These are phyloP conservation scores for Colletotrichum sp. DNA, from an alignment of 2,329 filamentous ascomycete genomes.

Conservation along the genomic window DNA sequence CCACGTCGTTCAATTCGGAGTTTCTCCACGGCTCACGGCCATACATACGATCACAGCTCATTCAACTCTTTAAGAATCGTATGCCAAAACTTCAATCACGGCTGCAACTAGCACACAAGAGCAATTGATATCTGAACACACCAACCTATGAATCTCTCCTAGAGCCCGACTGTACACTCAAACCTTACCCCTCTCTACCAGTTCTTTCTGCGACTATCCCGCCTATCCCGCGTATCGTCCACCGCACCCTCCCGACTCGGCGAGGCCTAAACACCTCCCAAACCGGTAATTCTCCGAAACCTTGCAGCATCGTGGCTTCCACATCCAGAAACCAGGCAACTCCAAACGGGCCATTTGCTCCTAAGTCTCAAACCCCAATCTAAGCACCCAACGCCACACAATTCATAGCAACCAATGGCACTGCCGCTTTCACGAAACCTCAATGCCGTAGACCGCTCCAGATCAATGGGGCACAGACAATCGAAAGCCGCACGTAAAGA, in stretches of 20 bases:
- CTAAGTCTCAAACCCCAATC: not conserved
- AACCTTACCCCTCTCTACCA: not conserved
- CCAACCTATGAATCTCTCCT: not conserved
- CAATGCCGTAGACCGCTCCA: not conserved
- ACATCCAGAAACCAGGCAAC: not conserved
- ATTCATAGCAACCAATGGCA: not conserved
- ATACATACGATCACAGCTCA: not conserved
- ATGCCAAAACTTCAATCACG: not conserved
- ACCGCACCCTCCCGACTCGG: not conserved
- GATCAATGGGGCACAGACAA: not conserved
- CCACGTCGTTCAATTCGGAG: not conserved
- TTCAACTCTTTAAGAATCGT: not conserved
- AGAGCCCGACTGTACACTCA: not conserved
- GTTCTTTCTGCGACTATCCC: not conserved
- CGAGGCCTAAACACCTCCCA: not conserved
- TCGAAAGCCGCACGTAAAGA: not conserved
- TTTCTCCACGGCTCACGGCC: not conserved
- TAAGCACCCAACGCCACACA: not conserved
- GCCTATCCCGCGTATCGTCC: not conserved
- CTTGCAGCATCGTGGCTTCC: not conserved
- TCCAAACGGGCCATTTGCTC: not conserved
- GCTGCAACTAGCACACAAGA: not conserved
- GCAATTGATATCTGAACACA: not conserved
- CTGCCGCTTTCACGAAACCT: not conserved
- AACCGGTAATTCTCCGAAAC: not conserved